Evolutionary conservation across 2,329 filamentous ascomycete species (phyloP), one percentile per base, ranked within the genome.

Genomic region (Neopestalotiopsis sp.): DNA sequence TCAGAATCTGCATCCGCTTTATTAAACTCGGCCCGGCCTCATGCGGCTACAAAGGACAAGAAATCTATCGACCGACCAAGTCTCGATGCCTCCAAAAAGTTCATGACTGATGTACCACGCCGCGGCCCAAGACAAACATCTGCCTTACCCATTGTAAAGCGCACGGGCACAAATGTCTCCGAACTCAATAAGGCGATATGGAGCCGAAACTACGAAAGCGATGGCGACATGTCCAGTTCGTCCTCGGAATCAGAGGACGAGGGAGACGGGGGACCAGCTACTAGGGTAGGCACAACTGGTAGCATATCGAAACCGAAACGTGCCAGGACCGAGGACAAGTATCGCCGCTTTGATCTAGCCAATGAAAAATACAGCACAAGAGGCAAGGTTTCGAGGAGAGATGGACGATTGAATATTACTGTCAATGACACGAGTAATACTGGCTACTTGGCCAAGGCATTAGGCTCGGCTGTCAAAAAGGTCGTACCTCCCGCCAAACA

Each of bases 401-500:
- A 94, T 77, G 92, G 92, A 0, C 86, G 92, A 28, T 79, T 95
- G 63, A 89, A 89, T 70, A 92, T 95, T 70, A 91, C 90, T 4
- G 85, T 94, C 74, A 90, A 91, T 66, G 92, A 94, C 76, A 91
- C 88, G 1, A 86, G 86, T 68, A 89, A 91, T 72, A 90, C 84
- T 1, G 92, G 92, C 12, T 94, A 93, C 73, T 83, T 94, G 32
- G 91, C 91, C 58, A 94, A 94, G 75, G 91, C 91, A 3, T 82
- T 95, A 0, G 92, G 91, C 3, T 85, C 87, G 1, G 88, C 89
- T 3, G 84, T 92, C 59, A 83, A 86, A 67, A 88, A 88, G 72
- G 86, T 90, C 53, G 79, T 89, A 0, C 66, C 80, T 79, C 1
- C 63, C 70, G 49, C 76, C 30, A 76, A 79, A n/a, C 75, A 73